Conservation (phyloP, 192 early-diverging fungal genomes). For the Coemansia sp. region DNA sequence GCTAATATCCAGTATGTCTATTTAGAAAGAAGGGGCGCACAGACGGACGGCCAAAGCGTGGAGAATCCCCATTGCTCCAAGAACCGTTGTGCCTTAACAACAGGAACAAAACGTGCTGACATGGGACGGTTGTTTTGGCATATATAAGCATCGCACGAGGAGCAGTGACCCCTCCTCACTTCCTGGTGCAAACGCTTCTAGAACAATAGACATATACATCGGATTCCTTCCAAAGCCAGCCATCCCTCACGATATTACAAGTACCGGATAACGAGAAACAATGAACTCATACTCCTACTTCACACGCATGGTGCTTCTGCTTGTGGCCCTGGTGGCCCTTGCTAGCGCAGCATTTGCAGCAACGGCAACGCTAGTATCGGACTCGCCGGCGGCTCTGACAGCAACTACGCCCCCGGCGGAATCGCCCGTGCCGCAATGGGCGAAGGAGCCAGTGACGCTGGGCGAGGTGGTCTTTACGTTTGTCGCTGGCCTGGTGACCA, state of each 20-base stretch:
- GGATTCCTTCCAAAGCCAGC: no score
- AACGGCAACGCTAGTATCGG: not conserved
- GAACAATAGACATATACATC: no score
- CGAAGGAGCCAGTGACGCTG: not conserved
- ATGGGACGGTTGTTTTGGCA: no score
- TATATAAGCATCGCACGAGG: no score
- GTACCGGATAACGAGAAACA: not conserved
- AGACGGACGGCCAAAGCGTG: no score
- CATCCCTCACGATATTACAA: no score
- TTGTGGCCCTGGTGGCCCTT: not conserved
- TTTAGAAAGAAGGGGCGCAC: no score
- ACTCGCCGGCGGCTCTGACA: not conserved
- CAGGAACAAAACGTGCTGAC: no score
- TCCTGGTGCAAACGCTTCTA: no score
- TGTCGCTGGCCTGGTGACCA: conserved; percentile 5
- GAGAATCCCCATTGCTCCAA: no score
- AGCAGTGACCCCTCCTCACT: no score
- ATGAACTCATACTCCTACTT: not conserved
- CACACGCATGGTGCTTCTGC: not conserved
- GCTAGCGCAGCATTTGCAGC: not conserved
- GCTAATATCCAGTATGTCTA: not conserved
- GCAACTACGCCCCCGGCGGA: not conserved
- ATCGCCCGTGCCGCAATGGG: not conserved
- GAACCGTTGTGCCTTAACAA: no score
- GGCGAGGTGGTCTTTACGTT: conserved; percentile 12